Evolutionary conservation across 768 basidiomycete species (phyloP).

Genomic region (Phlebiopsis flavidoalba): DNA sequence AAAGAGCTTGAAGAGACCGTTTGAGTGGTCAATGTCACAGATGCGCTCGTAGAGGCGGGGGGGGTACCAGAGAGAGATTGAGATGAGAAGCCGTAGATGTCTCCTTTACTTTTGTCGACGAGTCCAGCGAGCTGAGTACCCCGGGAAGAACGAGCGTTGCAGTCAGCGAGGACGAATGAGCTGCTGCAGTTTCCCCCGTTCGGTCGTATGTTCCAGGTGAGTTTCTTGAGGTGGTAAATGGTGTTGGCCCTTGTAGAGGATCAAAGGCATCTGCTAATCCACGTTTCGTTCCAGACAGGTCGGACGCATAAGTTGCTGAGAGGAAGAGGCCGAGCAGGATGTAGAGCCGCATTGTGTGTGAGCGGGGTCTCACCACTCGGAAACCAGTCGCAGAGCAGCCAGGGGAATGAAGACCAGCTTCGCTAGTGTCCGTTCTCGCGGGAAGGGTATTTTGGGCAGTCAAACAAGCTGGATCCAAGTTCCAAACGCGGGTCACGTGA

Average conservation of each 20-base stretch:
- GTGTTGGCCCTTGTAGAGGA: not conserved
- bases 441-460: too few relatives aligned
- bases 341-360: not conserved
- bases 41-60: not conserved
- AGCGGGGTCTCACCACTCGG: not conserved
- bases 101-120: constrained; percentile 1
- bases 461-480: too few relatives aligned
- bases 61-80: not conserved
- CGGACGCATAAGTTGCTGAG: not conserved
- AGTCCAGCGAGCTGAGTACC: not conserved
- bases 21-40: not conserved
- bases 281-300: not conserved
- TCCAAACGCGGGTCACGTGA: too few relatives aligned
- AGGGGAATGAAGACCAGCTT: constrained; percentile 3
- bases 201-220: not conserved
- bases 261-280: constrained; percentile 9
- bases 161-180: not conserved
- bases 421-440: not conserved
- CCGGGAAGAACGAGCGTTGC: not conserved
- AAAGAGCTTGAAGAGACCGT: not conserved
- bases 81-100: not conserved
- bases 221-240: not conserved
- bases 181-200: not conserved
- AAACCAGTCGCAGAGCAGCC: not conserved
- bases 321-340: not conserved